A percentile compares a stretch with the other conserved stretches of the same genome.
Conservation (phyloP, 2,329 filamentous ascomycete species). For the Trichoderma pleuroti region DNA sequence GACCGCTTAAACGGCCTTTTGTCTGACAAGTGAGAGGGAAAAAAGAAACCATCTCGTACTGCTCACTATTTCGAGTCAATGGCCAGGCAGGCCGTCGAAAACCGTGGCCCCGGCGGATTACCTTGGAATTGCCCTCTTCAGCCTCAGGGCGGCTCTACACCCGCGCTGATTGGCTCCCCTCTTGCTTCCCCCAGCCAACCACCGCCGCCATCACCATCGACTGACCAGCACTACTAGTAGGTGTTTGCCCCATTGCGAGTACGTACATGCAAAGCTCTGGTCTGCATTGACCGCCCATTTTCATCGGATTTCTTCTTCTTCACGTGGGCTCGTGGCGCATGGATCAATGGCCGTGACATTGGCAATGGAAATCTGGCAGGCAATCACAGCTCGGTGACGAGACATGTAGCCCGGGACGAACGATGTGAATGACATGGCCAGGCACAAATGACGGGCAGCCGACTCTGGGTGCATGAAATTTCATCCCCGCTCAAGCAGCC, state of each 20-base stretch:
- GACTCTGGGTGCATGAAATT: too few relatives aligned
- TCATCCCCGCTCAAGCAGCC: background rate
- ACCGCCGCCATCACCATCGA: constrained; percentile 2
- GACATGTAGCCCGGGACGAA: background rate
- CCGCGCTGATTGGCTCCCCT: constrained; percentile 18
- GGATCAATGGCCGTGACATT: background rate
- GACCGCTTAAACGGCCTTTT: background rate
- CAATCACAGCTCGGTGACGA: background rate
- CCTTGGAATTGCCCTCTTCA: constrained; percentile 18
- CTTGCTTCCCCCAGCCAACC: constrained; percentile 9
- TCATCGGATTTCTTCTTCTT: background rate
- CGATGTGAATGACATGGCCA: background rate
- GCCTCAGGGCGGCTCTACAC: constrained; percentile 21
- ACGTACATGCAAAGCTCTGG: too few relatives aligned
- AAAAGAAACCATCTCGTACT: background rate
- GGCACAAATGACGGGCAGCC: background rate
- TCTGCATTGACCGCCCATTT: background rate
- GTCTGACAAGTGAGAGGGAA: background rate
- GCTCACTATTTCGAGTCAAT: too few relatives aligned
- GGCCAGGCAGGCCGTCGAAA: background rate
- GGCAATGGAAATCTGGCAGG: background rate
- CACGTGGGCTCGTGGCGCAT: background rate
- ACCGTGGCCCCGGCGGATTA: background rate
- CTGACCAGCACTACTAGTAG: background rate
- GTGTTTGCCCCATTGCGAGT: background rate